A percentile compares a stretch with the other conserved stretches of the same genome.
Conservation (phyloP, 2,329 filamentous ascomycete species). For the Calonectria montana region DNA sequence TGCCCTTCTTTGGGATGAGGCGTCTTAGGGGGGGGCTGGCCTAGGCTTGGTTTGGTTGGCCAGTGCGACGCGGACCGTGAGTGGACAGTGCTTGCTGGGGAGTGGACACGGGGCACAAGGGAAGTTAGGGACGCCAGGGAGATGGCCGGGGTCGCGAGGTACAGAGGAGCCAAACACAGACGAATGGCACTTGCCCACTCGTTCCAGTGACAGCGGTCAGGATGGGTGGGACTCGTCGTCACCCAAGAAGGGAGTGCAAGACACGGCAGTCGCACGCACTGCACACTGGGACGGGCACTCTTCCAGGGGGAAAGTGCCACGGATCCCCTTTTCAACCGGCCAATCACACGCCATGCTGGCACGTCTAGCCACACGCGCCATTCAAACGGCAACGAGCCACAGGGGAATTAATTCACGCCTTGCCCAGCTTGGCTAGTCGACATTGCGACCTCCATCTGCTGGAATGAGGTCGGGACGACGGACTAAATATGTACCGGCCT, state of each 20-base stretch:
- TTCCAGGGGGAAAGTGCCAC: constrained; percentile 32
- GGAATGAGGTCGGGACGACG: constrained; percentile 23
- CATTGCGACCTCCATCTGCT: constrained; percentile 4
- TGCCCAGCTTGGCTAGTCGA: constrained; percentile 31
- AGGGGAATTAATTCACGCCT: constrained; percentile 25
- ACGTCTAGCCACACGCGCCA: constrained; percentile 29
- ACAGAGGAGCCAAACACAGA: constrained; percentile 24
- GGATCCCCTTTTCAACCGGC: constrained; percentile 36
- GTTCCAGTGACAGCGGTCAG: constrained; percentile 14
- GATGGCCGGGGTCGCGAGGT: constrained; percentile 2
- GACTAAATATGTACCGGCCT: constrained; percentile 51
- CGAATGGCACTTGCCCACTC: constrained; percentile 14
- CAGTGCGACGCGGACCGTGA: constrained; percentile 41
- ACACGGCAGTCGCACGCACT: constrained; percentile 14
- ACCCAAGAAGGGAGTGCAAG: constrained; percentile 24
- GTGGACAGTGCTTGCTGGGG: constrained; percentile 38
- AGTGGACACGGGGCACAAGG: constrained; percentile 45
- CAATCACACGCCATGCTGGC: constrained; percentile 7
- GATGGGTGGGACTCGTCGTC: neutral
- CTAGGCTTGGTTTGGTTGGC: constrained; percentile 44
- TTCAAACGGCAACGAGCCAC: constrained; percentile 25
- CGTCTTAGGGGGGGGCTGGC: constrained; percentile 32
- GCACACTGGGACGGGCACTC: neutral
- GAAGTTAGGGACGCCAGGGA: constrained; percentile 36
- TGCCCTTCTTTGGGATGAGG: constrained; percentile 43